These are phyloP conservation scores for Albifimbria verrucaria DNA, from an alignment of 2,329 filamentous ascomycete species.

Conservation along the genomic window DNA sequence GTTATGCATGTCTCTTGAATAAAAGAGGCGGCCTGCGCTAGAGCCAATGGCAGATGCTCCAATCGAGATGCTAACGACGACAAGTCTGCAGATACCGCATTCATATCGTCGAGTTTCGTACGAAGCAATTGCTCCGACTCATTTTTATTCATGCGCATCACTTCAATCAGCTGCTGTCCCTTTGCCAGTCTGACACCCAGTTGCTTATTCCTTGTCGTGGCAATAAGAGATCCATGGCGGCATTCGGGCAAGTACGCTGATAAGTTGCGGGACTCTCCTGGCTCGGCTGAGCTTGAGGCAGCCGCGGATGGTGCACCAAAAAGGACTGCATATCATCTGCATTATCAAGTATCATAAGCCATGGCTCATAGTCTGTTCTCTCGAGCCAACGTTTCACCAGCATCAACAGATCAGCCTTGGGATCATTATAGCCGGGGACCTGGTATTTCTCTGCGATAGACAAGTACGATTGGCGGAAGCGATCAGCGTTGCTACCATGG, in stretches of 20 bases:
- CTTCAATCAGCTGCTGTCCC: neutral
- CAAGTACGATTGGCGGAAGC: neutral
- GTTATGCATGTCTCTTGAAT: constrained; percentile 24
- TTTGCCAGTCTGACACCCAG: neutral
- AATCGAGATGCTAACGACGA: constrained; percentile 19
- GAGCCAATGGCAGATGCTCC: too few species aligned
- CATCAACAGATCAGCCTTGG: constrained; percentile 28
- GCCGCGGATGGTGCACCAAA: constrained; percentile 9
- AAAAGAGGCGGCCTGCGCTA: too few species aligned
- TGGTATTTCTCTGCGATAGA: constrained; percentile 25
- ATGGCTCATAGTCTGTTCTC: constrained; percentile 20
- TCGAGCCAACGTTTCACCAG: constrained; percentile 30
- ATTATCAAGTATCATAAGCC: constrained; percentile 44
- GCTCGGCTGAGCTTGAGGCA: neutral
- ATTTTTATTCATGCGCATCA: constrained; percentile 12
- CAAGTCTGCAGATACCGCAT: constrained; percentile 1
- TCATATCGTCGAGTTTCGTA: constrained; percentile 9
- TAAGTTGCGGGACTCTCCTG: neutral
- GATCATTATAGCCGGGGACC: constrained; percentile 25
- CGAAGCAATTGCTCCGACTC: constrained; percentile 23
- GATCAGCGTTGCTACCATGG: neutral
- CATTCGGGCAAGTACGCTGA: constrained; percentile 1
- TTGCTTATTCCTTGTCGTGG: neutral
- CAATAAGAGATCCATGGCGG: neutral
- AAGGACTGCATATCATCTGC: constrained; percentile 34